Evolutionary conservation across 345 rosid species (phyloP).

Genomic region (Iberis pinnata): DNA sequence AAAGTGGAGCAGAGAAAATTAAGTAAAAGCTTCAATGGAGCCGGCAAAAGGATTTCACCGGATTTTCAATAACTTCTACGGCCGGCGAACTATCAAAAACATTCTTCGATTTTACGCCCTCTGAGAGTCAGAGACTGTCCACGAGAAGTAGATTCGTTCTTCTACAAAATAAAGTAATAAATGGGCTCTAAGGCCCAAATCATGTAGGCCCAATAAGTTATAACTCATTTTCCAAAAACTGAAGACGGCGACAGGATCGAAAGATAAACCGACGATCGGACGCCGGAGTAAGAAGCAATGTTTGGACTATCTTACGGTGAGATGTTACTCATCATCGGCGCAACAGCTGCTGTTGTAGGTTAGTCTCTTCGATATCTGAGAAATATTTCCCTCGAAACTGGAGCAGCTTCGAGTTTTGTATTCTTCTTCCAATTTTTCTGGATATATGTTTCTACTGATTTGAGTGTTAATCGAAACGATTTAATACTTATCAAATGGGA

Average conservation of each 20-base stretch:
- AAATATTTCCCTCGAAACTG: not conserved
- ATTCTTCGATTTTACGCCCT: constrained; percentile 14
- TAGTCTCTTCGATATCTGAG: not conserved
- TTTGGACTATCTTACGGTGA: constrained; percentile 66
- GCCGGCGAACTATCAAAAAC: constrained; percentile 5
- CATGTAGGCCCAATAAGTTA: not conserved
- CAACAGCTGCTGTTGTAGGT: constrained; percentile 67
- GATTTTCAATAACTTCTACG: not conserved
- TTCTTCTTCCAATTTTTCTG: no score
- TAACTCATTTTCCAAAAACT: not conserved
- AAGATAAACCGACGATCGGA: not conserved
- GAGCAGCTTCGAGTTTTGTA: no score
- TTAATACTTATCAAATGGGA: no score
- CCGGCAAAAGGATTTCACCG: no score
- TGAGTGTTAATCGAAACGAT: no score
- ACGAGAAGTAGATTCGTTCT: constrained; percentile 11
- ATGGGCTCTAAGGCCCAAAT: constrained; percentile 5
- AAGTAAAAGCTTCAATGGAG: no score
- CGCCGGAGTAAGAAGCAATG: constrained; percentile 32
- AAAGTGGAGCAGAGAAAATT: not conserved
- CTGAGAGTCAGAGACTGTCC: not conserved
- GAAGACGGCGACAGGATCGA: constrained; percentile 16
- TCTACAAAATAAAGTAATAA: not conserved
- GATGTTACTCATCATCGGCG: constrained; percentile 55
- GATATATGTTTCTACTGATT: not conserved